These are phyloP conservation scores for Chlorella vulgaris DNA, from an alignment of 139 green algal genomes.

Conservation along the genomic window DNA sequence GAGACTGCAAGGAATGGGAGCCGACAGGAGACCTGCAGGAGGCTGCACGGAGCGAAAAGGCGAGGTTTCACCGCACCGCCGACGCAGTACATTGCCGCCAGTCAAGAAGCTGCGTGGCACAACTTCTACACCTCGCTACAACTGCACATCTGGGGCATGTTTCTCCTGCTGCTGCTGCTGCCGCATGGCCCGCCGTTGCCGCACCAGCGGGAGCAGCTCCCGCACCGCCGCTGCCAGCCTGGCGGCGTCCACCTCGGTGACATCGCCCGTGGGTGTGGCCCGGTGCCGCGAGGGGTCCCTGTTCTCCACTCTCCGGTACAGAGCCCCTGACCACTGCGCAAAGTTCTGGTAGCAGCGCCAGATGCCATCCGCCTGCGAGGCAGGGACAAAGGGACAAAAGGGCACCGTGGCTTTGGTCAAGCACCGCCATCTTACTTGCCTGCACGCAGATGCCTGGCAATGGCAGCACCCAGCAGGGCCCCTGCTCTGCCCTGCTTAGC, in stretches of 20 bases:
- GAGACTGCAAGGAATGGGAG: no score
- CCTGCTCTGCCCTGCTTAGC: neutral
- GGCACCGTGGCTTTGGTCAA: no score
- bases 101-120: no score
- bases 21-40: no score
- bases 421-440: no score
- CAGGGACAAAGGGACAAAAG: no score
- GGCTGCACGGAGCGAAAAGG: no score
- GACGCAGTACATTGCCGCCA: no score
- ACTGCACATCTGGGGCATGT: neutral
- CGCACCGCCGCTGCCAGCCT: neutral
- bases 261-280: neutral
- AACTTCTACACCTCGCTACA: neutral
- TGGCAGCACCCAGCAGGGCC: no score
- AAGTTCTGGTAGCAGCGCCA: slow-evolving; percentile 40
- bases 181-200: neutral
- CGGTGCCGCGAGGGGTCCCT: slow-evolving; percentile 1
- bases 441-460: no score
- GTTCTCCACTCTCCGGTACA: slow-evolving; percentile 29
- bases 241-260: slow-evolving; percentile 14
- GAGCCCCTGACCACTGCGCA: slow-evolving; percentile 20
- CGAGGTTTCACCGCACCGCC: no score
- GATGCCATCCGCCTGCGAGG: slow-evolving; percentile 26
- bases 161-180: neutral
- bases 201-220: slow-evolving; percentile 26